Evolutionary conservation across 345 rosid genomes (phyloP).

Genomic region (Lepidium didymum): DNA sequence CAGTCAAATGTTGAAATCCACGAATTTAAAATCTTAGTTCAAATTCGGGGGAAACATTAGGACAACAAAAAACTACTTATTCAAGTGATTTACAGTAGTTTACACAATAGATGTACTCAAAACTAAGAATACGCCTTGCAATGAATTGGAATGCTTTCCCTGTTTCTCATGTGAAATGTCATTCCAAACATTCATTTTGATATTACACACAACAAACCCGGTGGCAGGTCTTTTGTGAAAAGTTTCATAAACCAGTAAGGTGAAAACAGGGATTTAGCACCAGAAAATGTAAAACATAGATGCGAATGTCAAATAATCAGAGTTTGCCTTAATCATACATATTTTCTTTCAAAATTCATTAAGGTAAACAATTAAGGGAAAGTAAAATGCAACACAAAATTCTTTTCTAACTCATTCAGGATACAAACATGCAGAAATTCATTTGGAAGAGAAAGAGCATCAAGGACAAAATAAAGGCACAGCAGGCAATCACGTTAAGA

Average conservation of each 20-base stretch:
- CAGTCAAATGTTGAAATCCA: neutral
- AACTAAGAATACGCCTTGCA: neutral
- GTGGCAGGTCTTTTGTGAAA: neutral
- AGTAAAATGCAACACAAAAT: neutral
- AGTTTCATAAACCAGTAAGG: neutral
- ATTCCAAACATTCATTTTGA: neutral
- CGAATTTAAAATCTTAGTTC: neutral
- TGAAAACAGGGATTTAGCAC: neutral
- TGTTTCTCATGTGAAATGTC: neutral
- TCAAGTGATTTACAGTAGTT: neutral
- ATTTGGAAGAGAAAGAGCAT: neutral
- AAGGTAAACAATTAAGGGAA: neutral
- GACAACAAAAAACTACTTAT: neutral
- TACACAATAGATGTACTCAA: neutral
- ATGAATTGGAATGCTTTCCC: neutral
- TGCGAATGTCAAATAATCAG: neutral
- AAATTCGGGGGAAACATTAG: neutral
- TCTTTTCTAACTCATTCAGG: neutral
- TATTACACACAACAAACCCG: neutral
- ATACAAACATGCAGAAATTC: neutral
- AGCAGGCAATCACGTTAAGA: neutral
- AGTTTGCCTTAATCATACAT: neutral
- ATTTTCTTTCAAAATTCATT: neutral
- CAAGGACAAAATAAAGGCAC: neutral
- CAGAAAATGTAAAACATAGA: neutral